These are phyloP conservation scores for Talaromyces wortmannii DNA, from an alignment of 495 filamentous ascomycete genomes.

Conservation along the genomic window DNA sequence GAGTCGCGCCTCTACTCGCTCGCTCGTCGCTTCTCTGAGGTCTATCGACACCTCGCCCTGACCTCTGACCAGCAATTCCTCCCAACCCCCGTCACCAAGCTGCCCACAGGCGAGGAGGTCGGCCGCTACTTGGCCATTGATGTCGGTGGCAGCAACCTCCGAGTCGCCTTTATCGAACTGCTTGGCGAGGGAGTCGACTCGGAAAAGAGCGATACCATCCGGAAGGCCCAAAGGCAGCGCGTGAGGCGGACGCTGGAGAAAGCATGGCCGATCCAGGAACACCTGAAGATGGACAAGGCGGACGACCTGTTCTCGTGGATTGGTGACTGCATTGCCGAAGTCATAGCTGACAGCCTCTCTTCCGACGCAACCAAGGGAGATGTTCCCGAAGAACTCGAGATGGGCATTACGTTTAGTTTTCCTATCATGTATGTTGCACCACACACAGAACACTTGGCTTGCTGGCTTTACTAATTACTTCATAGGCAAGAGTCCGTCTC, in stretches of 20 bases:
- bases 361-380: slow-evolving; percentile 34
- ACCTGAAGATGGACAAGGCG: slow-evolving; percentile 69
- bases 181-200: slow-evolving; percentile 39
- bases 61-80: slow-evolving; percentile 67
- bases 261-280: slow-evolving; percentile 72
- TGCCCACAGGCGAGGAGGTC: slow-evolving; percentile 54
- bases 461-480: slow-evolving; percentile 11
- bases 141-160: slow-evolving; percentile 74
- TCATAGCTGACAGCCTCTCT: slow-evolving; percentile 50
- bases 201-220: slow-evolving; percentile 30
- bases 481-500: slow-evolving; percentile 65
- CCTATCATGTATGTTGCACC: slow-evolving; percentile 61
- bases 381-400: slow-evolving; percentile 51
- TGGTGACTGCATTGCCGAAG: slow-evolving; percentile 65
- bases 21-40: slow-evolving; percentile 52
- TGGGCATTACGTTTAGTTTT: slow-evolving; percentile 85
- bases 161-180: slow-evolving; percentile 72
- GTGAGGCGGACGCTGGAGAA: slow-evolving; percentile 58
- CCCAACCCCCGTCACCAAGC: slow-evolving; percentile 69
- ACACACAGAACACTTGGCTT: neutral
- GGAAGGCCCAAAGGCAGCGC: slow-evolving; percentile 40
- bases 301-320: slow-evolving; percentile 77
- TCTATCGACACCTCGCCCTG: slow-evolving; percentile 57
- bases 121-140: slow-evolving; percentile 74
- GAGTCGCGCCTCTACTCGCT: slow-evolving; percentile 49